Percentiles rank a stretch among this genome's conserved stretches.
phyloP scores from a whole-genome alignment of 306 rosid species.

The Rosa rugosa region DNA sequence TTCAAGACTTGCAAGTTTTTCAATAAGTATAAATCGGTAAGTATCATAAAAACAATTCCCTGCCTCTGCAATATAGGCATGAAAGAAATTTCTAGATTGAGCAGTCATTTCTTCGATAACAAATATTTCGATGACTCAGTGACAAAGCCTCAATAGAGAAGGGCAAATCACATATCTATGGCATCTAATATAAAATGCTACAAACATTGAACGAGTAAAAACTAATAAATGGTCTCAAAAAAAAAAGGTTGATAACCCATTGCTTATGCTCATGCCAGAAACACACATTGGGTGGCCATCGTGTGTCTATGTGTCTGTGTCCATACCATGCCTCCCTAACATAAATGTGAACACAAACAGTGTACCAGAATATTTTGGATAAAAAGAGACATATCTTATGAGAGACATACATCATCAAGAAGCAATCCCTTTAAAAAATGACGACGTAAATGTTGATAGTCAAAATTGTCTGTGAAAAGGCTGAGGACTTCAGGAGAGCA shows the following conservation, averaged over 20 bases:
- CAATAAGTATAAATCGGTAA: not conserved
- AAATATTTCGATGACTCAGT: not conserved
- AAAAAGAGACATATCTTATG: constrained; percentile 16
- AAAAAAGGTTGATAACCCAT: not conserved
- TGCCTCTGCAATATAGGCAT: not conserved
- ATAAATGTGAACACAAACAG: not conserved
- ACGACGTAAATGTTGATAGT: constrained; percentile 96
- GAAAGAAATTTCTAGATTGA: not conserved
- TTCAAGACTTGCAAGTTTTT: not conserved
- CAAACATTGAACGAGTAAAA: not conserved
- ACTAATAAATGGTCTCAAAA: not conserved
- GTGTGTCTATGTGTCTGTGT: not conserved
- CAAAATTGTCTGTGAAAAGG: constrained; percentile 95
- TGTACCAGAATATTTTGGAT: not conserved
- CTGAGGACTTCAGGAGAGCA: constrained; percentile 97
- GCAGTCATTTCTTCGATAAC: not conserved
- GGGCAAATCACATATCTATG: not conserved
- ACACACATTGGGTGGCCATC: not conserved
- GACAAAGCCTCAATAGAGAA: not conserved
- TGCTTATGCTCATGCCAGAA: not conserved
- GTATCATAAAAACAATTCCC: not conserved
- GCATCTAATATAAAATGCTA: not conserved
- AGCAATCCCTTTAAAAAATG: constrained; percentile 98
- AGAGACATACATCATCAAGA: constrained; percentile 75
- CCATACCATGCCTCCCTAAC: not conserved